A percentile compares a stretch with the other conserved stretches of the same genome.
phyloP scores from a whole-genome alignment of 345 rosid genomes.

The Psidium friedrichsthalianum region DNA sequence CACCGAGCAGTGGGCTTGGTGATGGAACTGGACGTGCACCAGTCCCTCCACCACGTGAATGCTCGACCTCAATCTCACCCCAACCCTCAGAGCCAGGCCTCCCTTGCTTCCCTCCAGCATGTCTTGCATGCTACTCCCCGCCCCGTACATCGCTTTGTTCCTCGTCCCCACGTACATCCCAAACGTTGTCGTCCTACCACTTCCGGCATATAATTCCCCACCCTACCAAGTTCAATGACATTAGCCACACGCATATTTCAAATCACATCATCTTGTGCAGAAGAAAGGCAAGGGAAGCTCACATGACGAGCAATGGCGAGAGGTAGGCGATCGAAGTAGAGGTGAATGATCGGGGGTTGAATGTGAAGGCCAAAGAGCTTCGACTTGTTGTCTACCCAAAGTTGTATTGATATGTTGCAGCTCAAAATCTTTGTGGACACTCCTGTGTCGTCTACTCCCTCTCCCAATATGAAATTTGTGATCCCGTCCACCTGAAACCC shows the following conservation, averaged over 20 bases:
- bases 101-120: conserved; percentile 44
- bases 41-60: conserved; percentile 50
- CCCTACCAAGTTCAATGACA: conserved; percentile 17
- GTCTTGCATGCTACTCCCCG: conserved; percentile 73
- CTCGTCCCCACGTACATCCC: conserved; percentile 37
- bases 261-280: not conserved
- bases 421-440: conserved; percentile 61
- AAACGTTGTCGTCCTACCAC: conserved; percentile 26
- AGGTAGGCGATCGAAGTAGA: conserved; percentile 51
- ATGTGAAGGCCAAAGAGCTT: conserved; percentile 68
- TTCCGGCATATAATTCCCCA: conserved; percentile 38
- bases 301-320: conserved; percentile 43
- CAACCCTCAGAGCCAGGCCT: conserved; percentile 51
- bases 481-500: conserved; percentile 43
- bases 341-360: conserved; percentile 39
- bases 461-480: conserved; percentile 42
- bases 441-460: conserved; percentile 72
- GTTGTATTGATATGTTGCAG: conserved; percentile 46
- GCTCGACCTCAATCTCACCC: conserved; percentile 23
- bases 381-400: conserved; percentile 64
- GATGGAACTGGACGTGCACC: conserved; percentile 42
- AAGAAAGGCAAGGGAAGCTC: not conserved
- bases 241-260: not conserved
- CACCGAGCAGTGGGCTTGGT: conserved; percentile 40
- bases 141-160: conserved; percentile 76